These are phyloP conservation scores for Diplotaxis tenuifolia DNA, from an alignment of 345 rosid genomes.

Conservation along the genomic window DNA sequence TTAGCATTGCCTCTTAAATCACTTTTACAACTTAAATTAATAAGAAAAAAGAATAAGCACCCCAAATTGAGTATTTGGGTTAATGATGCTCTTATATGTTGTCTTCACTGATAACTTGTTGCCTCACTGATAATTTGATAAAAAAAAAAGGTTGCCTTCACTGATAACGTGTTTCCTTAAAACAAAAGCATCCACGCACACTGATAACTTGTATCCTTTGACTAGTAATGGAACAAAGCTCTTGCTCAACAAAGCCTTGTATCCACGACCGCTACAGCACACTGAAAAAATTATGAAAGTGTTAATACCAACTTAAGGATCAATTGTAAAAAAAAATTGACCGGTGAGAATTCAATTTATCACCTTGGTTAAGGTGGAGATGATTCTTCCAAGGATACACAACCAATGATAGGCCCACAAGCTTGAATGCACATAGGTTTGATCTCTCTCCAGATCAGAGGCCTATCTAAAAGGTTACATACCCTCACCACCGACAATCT, in stretches of 20 bases:
- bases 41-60: too few relatives aligned
- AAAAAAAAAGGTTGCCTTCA: neutral
- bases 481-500: conserved; percentile 60
- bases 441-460: conserved; percentile 68
- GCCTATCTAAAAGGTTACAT: conserved; percentile 57
- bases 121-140: too few relatives aligned
- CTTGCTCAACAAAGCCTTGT: conserved; percentile 6
- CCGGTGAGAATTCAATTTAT: neutral
- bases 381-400: conserved; percentile 69
- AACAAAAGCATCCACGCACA: neutral
- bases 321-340: too few relatives aligned
- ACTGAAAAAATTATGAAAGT: neutral
- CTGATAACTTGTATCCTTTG: neutral
- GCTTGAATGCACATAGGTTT: conserved; percentile 60
- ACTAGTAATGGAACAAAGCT: neutral
- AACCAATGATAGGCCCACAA: conserved; percentile 66
- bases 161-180: neutral
- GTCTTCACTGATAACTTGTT: too few relatives aligned
- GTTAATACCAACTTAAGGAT: neutral
- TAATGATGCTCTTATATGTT: too few relatives aligned
- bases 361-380: conserved; percentile 24
- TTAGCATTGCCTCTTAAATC: too few relatives aligned
- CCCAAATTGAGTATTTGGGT: too few relatives aligned
- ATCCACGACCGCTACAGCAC: neutral
- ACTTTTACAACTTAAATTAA: too few relatives aligned